Evolutionary conservation across 106 monocot genomes (phyloP), one percentile per base, ranked within the genome.

Genomic region (Alisma plantagoaquatica): DNA sequence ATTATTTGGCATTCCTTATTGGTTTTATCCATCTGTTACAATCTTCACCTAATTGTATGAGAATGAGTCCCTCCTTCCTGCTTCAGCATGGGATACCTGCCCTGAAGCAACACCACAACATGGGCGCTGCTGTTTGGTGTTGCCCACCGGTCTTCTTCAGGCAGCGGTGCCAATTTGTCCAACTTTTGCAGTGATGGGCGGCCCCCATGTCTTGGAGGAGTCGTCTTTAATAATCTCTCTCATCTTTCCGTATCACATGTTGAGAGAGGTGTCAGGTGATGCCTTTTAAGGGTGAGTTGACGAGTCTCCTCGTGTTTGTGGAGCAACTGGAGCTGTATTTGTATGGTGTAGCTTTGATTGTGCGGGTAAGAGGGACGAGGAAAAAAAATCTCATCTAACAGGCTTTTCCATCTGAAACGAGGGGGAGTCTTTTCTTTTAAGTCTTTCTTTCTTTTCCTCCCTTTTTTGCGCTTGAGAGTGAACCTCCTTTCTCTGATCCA

Each of bases 211-310:
- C n/a, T n/a, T n/a, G 49, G 24, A 20, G 53, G 28, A 51, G 51
- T 4, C 28, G 14, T 17, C 50, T 51, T 51, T 51, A 51, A 51
- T 51, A 27, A 51, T 22, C 50, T 51, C 24, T 28, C 46, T 22
- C 46, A 46, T 46, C 46, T 46, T 46, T 46, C 46, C 46, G 46
- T 46, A 46, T 46, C 46, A 46, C 46, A 46, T 46, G 46, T 46
- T 46, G 46, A n/a, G 20, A n/a, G 17, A 18, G 46, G 17, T 46
- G 46, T 46, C 46, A 46, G 46, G 46, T n/a, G 46, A 0, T 22
- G 0, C 46, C 6, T 19, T 22, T 46, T 46, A 19, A 46, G 22
- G 20, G 18, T 18, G 27, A 53, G 53, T 53, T 53, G 53, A 53
- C 53, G 29, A 53, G 26, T 53, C 29, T 31, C 32, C 29, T 53